Conservation (phyloP, 345 rosid species). For the Xanthoceras sorbifolium region DNA sequence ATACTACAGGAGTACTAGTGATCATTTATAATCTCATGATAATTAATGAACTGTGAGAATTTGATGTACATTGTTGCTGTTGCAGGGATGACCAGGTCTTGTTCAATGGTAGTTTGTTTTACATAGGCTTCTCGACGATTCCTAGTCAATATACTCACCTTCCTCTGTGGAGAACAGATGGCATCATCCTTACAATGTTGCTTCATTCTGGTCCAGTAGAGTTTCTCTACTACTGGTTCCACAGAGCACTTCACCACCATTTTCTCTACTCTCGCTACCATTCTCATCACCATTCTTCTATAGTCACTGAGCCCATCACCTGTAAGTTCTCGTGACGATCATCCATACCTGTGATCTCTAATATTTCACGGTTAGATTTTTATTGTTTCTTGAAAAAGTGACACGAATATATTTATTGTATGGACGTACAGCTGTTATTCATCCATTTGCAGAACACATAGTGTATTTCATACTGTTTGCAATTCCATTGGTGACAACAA, state of each 20-base stretch:
- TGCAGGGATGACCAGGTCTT: constrained; percentile 50
- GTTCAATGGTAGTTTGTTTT: constrained; percentile 40
- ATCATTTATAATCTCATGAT: no score
- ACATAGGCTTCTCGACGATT: constrained; percentile 18
- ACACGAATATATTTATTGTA: not conserved
- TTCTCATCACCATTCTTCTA: constrained; percentile 64
- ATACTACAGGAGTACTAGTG: no score
- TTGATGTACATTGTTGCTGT: not conserved
- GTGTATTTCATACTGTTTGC: constrained; percentile 40
- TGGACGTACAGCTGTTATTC: constrained; percentile 45
- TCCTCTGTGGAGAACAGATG: constrained; percentile 50
- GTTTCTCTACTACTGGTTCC: constrained; percentile 60
- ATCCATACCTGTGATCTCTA: not conserved
- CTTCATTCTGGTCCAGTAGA: constrained; percentile 53
- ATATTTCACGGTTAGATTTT: not conserved
- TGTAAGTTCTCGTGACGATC: constrained; percentile 21
- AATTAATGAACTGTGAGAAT: no score
- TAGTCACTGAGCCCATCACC: constrained; percentile 54
- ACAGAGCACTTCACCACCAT: constrained; percentile 59
- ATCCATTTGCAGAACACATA: constrained; percentile 54
- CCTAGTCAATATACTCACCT: constrained; percentile 26
- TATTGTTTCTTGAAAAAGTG: no score
- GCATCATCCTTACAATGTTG: constrained; percentile 34
- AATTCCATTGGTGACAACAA: constrained; percentile 27
- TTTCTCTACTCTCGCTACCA: constrained; percentile 58